Evolutionary conservation across 495 filamentous ascomycete species (phyloP), one percentile per base, ranked within the genome.

Genomic region (Penicillium tannophilum): DNA sequence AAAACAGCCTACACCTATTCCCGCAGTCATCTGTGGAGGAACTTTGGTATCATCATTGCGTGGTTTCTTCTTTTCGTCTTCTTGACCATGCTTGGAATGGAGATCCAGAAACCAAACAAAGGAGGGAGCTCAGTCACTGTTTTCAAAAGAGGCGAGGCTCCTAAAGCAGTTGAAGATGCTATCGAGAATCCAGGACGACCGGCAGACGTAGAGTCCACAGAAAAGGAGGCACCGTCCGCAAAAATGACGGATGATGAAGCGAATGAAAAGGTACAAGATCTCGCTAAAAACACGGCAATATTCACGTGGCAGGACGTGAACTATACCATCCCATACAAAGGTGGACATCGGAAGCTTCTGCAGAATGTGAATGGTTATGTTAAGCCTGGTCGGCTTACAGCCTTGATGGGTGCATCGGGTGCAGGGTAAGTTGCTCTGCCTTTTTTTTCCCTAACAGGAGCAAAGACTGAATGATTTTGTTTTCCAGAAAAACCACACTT

Each of bases 271-370:
- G 72, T 78, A 4, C 66, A 73, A 45, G 73, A 69, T 9, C 79
- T 88, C 50, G 82, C 83, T 2, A 78, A 76, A 56, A 88, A 85
- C 49, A 82, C 84, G 12, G 79, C 82, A 1, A 69, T 95, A 26
- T 87, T 95, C 61, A 93, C 90, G 0, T 95, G 87, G 86, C 85
- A 89, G 60, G 76, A 89, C 58, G 84, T 96, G 41, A 87, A 85
- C 65, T 96, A 94, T 63, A 86, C 79, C 1, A 89, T 92, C 43
- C 85, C 86, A 11, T 81, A 79, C 63, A 78, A 86, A 36, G 80
- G 77, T 35, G 83, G 85, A 1, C 75, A 86, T 58, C 79, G 78
- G 46, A 76, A 80, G 35, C 67, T 91, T 1, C 69, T 92, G 6
- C 71, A 84, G 23, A 74, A 88, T 64, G 84, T 91, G 5, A 78